Conservation (phyloP, 495 filamentous ascomycete species). For the Neurospora cerealis region DNA sequence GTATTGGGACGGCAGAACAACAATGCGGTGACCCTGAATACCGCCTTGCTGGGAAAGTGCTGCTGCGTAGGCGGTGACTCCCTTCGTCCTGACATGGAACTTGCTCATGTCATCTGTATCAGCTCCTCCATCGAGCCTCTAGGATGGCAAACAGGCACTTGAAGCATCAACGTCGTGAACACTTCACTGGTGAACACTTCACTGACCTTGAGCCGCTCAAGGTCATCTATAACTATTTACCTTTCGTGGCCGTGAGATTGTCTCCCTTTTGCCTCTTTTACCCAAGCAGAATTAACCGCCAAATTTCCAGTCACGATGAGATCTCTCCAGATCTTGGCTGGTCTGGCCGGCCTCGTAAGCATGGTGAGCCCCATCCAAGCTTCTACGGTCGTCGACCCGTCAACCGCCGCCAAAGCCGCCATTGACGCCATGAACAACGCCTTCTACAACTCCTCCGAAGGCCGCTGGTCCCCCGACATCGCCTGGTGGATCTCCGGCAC, state of each 20-base stretch:
- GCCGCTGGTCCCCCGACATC: constrained; percentile 25
- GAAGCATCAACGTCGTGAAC: background rate
- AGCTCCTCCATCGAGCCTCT: background rate
- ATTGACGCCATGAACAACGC: constrained; percentile 29
- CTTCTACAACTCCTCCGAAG: constrained; percentile 23
- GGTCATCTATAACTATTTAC: background rate
- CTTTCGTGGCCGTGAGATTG: background rate
- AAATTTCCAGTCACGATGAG: background rate
- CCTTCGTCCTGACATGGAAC: background rate
- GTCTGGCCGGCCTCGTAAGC: background rate
- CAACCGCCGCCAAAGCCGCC: constrained; percentile 13
- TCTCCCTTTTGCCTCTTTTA: background rate
- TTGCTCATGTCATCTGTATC: background rate
- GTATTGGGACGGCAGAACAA: background rate
- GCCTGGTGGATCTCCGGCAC: constrained; percentile 35
- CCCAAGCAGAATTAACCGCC: background rate
- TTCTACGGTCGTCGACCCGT: constrained; percentile 3
- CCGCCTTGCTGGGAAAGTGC: background rate
- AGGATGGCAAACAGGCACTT: background rate
- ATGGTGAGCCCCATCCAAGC: background rate
- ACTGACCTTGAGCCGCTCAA: background rate
- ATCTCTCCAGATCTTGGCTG: background rate
- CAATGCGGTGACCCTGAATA: background rate
- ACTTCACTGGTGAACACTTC: background rate
- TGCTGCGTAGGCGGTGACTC: background rate